A percentile compares a stretch with the other conserved stretches of the same genome.
Conservation (phyloP, 139 green algal species). For the Raphidocelis subcapitata region DNA sequence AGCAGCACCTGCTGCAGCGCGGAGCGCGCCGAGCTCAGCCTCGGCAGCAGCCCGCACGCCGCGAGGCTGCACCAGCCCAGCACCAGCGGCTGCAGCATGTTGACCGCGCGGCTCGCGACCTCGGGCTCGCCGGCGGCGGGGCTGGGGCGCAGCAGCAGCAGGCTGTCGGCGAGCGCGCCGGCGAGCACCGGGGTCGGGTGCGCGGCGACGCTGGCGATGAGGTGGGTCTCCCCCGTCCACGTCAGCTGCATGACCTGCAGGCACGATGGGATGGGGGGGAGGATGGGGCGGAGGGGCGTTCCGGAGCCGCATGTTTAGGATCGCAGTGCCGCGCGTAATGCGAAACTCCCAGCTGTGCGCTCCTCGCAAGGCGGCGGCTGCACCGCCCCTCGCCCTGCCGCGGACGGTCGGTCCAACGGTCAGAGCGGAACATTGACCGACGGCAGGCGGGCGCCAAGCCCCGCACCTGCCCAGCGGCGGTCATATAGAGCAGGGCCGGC, state of each 20-base stretch:
- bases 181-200: slow-evolving; percentile 24
- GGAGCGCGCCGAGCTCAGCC: slow-evolving; percentile 13
- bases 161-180: slow-evolving; percentile 38
- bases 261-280: too few relatives aligned
- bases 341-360: too few relatives aligned
- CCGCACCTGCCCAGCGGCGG: slow-evolving; percentile 32
- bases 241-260: slow-evolving; percentile 41
- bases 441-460: too few relatives aligned
- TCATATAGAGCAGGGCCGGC: slow-evolving; percentile 40
- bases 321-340: too few relatives aligned
- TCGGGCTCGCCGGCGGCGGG: slow-evolving; percentile 4
- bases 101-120: slow-evolving; percentile 17
- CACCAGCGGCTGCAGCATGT: slow-evolving; percentile 45
- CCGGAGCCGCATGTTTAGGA: too few relatives aligned
- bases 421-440: too few relatives aligned
- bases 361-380: too few relatives aligned
- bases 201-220: slow-evolving; percentile 23
- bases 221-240: slow-evolving; percentile 40
- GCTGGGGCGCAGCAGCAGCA: slow-evolving; percentile 37
- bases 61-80: slow-evolving; percentile 42
- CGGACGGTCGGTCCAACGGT: too few relatives aligned
- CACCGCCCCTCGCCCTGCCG: too few relatives aligned
- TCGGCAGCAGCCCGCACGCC: slow-evolving; percentile 27
- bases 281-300: neutral
- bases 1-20: slow-evolving; percentile 26